Percentiles rank a stretch among this genome's conserved stretches.
Conservation (phyloP, 2,329 filamentous ascomycete genomes). For the Pseudocercospora ulei region DNA sequence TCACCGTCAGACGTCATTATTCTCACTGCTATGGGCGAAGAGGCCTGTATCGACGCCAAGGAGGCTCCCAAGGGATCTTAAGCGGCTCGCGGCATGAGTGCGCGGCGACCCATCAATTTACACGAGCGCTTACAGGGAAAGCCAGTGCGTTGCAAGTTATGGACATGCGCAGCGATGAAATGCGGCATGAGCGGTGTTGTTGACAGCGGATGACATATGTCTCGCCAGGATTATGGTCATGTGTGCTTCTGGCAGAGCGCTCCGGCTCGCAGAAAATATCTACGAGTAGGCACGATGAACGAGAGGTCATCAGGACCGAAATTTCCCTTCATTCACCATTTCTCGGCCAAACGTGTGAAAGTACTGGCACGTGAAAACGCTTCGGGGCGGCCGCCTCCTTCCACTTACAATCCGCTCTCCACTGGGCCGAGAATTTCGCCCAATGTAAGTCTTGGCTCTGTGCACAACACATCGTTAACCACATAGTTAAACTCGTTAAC, state of each 20-base stretch:
- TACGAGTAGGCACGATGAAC: conserved; percentile 24
- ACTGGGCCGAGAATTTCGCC: conserved; percentile 3
- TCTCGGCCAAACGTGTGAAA: neutral
- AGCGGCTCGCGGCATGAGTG: conserved; percentile 12
- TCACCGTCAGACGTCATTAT: conserved; percentile 67
- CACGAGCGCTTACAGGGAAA: conserved; percentile 16
- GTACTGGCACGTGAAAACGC: neutral
- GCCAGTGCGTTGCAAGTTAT: conserved; percentile 18
- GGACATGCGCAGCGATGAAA: conserved; percentile 23
- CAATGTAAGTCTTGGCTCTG: no score
- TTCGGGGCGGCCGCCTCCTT: neutral
- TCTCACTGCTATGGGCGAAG: conserved; percentile 92
- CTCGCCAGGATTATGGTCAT: conserved; percentile 24
- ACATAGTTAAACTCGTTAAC: no score
- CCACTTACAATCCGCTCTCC: neutral
- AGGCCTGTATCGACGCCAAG: conserved; percentile 86
- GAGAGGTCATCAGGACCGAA: conserved; percentile 18
- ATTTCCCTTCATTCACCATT: conserved; percentile 6
- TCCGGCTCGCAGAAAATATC: conserved; percentile 22
- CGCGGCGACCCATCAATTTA: conserved; percentile 16
- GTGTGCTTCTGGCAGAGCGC: conserved; percentile 22
- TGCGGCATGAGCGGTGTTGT: conserved; percentile 25
- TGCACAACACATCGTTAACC: no score
- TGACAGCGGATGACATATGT: conserved; percentile 21
- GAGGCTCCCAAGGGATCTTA: conserved; percentile 57